These are phyloP conservation scores for Ophiostoma sp. DNA, from an alignment of 2,329 filamentous ascomycete species.

Conservation along the genomic window DNA sequence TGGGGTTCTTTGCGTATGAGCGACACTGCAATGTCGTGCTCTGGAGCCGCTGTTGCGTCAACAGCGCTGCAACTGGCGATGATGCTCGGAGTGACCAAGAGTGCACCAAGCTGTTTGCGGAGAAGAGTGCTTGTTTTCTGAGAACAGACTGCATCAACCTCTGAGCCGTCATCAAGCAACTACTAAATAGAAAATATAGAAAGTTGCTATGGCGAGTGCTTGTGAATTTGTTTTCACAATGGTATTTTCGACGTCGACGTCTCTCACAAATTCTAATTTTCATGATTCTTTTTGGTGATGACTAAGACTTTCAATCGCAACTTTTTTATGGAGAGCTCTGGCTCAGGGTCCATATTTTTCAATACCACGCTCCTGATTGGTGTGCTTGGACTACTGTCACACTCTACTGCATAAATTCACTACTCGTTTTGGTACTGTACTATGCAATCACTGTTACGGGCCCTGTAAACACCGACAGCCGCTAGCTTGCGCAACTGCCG, in stretches of 20 bases:
- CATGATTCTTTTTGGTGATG: background rate
- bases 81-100: background rate
- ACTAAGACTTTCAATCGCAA: slow-evolving; percentile 1
- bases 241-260: slow-evolving; percentile 1
- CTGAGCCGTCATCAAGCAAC: background rate
- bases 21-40: slow-evolving; percentile 17
- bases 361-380: slow-evolving; percentile 1
- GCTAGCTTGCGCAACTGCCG: background rate
- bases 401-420: too few relatives aligned
- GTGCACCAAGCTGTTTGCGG: slow-evolving; percentile 3
- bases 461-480: background rate
- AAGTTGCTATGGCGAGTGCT: background rate
- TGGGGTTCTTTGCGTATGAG: background rate
- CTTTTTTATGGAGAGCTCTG: slow-evolving; percentile 1
- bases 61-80: background rate
- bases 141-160: slow-evolving; percentile 11
- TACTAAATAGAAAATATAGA: background rate
- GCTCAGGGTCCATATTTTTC: background rate
- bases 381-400: background rate
- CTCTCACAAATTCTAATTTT: background rate
- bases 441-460: background rate
- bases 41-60: slow-evolving; percentile 11
- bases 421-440: background rate
- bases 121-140: slow-evolving; percentile 7
- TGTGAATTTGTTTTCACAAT: background rate